These are phyloP conservation scores for Podospora sp. DNA, from an alignment of 495 filamentous ascomycete species.

Conservation along the genomic window DNA sequence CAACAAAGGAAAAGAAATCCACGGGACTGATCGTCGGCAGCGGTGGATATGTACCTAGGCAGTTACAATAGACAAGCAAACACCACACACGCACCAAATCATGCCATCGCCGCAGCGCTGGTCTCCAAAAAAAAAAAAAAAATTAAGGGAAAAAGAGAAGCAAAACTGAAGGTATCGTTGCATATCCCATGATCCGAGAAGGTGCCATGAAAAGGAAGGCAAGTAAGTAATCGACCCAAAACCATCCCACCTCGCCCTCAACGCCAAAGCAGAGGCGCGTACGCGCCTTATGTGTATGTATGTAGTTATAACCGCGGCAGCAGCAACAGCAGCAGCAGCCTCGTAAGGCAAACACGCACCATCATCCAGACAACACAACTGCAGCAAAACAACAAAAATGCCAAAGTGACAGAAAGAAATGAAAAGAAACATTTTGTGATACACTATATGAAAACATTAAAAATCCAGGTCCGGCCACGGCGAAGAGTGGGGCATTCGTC, in stretches of 20 bases:
- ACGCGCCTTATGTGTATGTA: too few relatives aligned
- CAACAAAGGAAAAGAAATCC: too few relatives aligned
- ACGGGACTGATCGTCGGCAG: too few relatives aligned
- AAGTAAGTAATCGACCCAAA: too few relatives aligned
- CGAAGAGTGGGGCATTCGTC: background rate
- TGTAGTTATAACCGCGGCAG: too few relatives aligned
- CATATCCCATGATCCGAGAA: background rate
- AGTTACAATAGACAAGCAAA: background rate
- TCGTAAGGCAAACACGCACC: background rate
- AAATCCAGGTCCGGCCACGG: background rate
- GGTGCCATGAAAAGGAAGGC: too few relatives aligned
- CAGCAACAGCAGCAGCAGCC: background rate
- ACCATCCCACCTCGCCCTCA: too few relatives aligned
- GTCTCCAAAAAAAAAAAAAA: background rate
- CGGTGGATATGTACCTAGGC: background rate
- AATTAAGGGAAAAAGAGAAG: background rate
- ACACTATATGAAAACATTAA: slow-evolving; percentile 11
- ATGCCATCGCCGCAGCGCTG: too few relatives aligned
- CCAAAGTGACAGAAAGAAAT: background rate
- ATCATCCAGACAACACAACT: background rate
- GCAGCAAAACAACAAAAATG: background rate
- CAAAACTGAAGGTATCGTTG: background rate
- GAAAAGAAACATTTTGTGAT: background rate
- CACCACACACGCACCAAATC: background rate
- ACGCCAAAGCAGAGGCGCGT: too few relatives aligned